Evolutionary conservation across 192 early-diverging fungal species (phyloP), one percentile per base, ranked within the genome.

Genomic region (Haplosporangium gracile): DNA sequence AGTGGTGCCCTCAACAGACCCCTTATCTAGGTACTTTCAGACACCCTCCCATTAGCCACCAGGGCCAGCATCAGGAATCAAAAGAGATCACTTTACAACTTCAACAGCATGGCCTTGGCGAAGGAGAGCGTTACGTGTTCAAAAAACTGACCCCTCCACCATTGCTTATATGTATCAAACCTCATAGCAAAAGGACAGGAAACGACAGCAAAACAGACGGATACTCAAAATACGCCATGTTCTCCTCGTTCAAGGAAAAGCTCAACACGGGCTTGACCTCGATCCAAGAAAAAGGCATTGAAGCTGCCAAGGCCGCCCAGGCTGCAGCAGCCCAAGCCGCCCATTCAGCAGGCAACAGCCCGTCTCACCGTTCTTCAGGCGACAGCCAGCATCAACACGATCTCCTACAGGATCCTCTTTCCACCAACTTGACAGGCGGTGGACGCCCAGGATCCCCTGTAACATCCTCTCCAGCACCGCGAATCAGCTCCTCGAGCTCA

Each of bases 211-310:
- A 38, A 49, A 42, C 38, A 40, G 38, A 49, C 16, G 49, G 20
- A 57, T 29, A 5, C 32, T 18, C 10, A 70, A 63, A 24, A 45
- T 18, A 83, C 38, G 18, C 29, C 47, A 86, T 86, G 84, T 86
- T 86, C 65, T 86, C 84, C 22, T 81, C 78, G 43, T 77, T 86
- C 76, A 86, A 86, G 78, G 84, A 81, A 74, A 86, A 81, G 68
- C 75, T 86, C 69, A 86, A 86, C 51, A 86, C 84, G 70, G 32
- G 83, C 78, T 80, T 85, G 70, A 85, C 73, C 47, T 85, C 83
- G 57, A 86, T 86, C 40, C 84, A 86, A 40, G 84, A 86, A 74
- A 86, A 86, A 51, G 72, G 77, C 32, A 45, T 77, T 29, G 84
- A 80, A 13, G 84, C 84, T 22, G 84, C 79, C 43, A 79, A 79